A percentile compares a stretch with the other conserved stretches of the same genome.
phyloP scores from a whole-genome alignment of 306 rosid species.

The Corylus avellana region DNA sequence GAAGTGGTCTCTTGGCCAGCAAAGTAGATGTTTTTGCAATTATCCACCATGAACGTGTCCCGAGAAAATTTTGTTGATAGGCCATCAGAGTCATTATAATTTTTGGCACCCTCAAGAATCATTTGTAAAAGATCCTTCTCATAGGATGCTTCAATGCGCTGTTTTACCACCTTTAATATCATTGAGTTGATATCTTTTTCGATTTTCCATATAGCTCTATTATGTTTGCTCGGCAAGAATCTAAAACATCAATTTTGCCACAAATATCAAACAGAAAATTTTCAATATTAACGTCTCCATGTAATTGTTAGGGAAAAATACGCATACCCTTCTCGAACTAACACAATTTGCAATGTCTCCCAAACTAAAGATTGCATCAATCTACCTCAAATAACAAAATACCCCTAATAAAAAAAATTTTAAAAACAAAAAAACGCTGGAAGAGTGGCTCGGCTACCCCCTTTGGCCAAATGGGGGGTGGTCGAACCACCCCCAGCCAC shows the following conservation, averaged over 20 bases:
- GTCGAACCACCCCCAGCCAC: too few species aligned
- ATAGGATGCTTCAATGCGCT: slow-evolving; percentile 30
- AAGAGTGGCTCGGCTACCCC: too few species aligned
- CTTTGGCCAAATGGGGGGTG: too few species aligned
- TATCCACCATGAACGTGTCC: slow-evolving; percentile 45
- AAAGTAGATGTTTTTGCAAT: slow-evolving; percentile 35
- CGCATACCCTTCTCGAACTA: too few species aligned
- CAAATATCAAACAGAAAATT: neutral
- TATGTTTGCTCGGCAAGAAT: slow-evolving; percentile 54
- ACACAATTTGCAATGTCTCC: too few species aligned
- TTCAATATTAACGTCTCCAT: neutral
- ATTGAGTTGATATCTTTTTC: slow-evolving; percentile 56
- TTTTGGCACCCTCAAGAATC: slow-evolving; percentile 61
- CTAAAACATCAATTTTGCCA: slow-evolving; percentile 30
- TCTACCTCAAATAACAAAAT: too few species aligned
- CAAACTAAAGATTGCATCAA: too few species aligned
- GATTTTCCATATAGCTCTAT: slow-evolving; percentile 57
- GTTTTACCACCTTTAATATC: slow-evolving; percentile 45
- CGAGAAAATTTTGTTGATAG: slow-evolving; percentile 6
- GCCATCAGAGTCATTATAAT: slow-evolving; percentile 18
- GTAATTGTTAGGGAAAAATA: too few species aligned
- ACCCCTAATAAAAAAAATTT: too few species aligned
- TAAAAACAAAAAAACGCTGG: too few species aligned
- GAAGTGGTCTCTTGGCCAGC: slow-evolving; percentile 34
- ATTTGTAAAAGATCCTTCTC: slow-evolving; percentile 67